Base-by-base conservation (phyloP, 495 filamentous ascomycete genomes). In the Penicillium roqueforti region DNA sequence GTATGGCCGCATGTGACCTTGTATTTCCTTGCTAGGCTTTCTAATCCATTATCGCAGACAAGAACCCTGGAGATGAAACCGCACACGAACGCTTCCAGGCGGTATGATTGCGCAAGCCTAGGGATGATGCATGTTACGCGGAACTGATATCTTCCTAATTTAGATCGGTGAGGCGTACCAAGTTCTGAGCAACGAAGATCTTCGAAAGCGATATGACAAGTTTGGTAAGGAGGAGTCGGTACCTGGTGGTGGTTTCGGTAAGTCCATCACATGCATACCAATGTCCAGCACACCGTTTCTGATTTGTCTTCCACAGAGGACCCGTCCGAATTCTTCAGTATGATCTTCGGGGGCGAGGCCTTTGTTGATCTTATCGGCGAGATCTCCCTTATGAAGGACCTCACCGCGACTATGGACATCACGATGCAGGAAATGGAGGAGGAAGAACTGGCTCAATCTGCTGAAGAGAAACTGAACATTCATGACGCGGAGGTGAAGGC, bases 141-240 rank as follows among this genome's bases (percentile, higher is more conserved):
- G 48, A 26, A 39, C 58, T 60, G 61, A 62, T 53, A 43, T 36
- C 10, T n/a, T 37, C 47, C 10, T 54, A 41, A 22, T 26, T 13
- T 61, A 86, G 79, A 95, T 97, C 60, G 92, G 93, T 51, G 95
- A 97, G 74, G 93, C 93, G 38, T 99, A 99, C 69, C 93, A 99
- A 76, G 92, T 99, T 38, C 83, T 99, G 50, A 92, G 87, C 62
- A 86, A 95, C 66, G 72, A 84, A 48, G 87, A 95, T 22, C 78
- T 97, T 34, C 86, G 93, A 59, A 87, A 85, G 58, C 84, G 88
- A 67, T 99, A 99, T 75, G 93, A 99, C 71, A 93, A 96, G 66
- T 89, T 83, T 77, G 93, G 93, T 68, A 99, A 97, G 72, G 92
- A 97, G 54, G 81, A 85, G 47, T 90, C 92, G 1, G 83, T 91